These are phyloP conservation scores for Spongiforma sp. DNA, from an alignment of 1,284 basidiomycete genomes.

Conservation along the genomic window DNA sequence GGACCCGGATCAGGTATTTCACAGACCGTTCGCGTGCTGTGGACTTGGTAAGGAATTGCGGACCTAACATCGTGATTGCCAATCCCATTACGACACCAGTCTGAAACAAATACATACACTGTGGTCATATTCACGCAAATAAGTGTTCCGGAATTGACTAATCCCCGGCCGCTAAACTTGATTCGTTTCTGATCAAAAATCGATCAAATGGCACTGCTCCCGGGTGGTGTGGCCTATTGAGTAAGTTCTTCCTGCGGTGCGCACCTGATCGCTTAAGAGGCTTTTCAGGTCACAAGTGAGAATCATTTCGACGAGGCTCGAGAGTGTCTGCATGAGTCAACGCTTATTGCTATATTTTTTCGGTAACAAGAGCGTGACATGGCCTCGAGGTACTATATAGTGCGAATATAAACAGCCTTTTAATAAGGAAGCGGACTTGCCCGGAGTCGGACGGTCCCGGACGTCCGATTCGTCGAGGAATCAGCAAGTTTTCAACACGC, in stretches of 20 bases:
- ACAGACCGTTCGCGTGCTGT: constrained; percentile 26
- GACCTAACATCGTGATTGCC: constrained; percentile 36
- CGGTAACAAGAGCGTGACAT: constrained; percentile 35
- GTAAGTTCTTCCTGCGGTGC: constrained; percentile 33
- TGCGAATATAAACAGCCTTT: constrained; percentile 40
- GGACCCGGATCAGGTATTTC: constrained; percentile 14
- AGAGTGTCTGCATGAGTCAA: constrained; percentile 32
- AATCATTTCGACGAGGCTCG: constrained; percentile 27
- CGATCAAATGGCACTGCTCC: constrained; percentile 34
- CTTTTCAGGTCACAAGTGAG: constrained; percentile 36
- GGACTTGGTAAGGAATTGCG: constrained; percentile 15
- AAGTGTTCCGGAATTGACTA: constrained; percentile 33
- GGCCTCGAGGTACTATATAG: constrained; percentile 39
- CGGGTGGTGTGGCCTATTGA: constrained; percentile 31
- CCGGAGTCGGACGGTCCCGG: too few species aligned
- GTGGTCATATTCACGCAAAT: constrained; percentile 23
- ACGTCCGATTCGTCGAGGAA: too few species aligned
- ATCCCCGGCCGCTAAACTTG: constrained; percentile 35
- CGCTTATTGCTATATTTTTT: constrained; percentile 29
- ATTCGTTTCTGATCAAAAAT: constrained; percentile 39
- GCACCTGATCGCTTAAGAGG: constrained; percentile 36
- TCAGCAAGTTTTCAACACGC: too few species aligned
- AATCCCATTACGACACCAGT: constrained; percentile 39
- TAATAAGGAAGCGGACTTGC: too few species aligned
- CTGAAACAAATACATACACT: constrained; percentile 34